Base-by-base conservation (phyloP, 345 rosid genomes). In the Aegle marmelos region DNA sequence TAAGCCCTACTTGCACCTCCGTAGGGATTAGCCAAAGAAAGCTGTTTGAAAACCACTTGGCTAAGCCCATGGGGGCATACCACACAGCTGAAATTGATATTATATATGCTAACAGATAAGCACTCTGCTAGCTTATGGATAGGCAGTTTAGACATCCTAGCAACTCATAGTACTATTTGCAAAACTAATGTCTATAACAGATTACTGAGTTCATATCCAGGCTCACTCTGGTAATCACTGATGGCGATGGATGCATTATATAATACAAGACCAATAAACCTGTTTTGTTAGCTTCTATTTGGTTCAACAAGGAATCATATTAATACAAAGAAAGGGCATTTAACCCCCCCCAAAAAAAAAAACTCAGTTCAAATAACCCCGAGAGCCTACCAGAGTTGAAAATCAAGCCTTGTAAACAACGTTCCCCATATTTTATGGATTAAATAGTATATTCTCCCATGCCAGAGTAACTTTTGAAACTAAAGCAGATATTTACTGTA, bases 401-500 rank as follows among this genome's bases (percentile, higher is more conserved):
- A 74, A 65, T 34, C 62, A 50, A 67, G 13, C 65, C 64, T 31
- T 72, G 4, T 17, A 24, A 17, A 66, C 34, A 45, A 48, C 31
- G 25, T 36, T 48, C 69, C 27, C 25, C 6, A 21, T 31, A 4
- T 21, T 13, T 57, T 11, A 58, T 24, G 66, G 41, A 71, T 24
- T 4, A 25, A 57, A 57, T 79, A 73, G 27, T 28, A 58, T 61
- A 25, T 24, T 75, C 75, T 58, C 7, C 48, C 76, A 36, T 77
- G 37, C 73, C 36, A 6, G 6, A 54, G 16, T 61, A 61, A 60
- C 62, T 64, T 63, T 4, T 28, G 41, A 78, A 74, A 74, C 73
- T 60, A 59, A 74, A 57, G 71, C 63, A 41, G 30, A 65, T 7
- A 50, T 34, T 62, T 75, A 17, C 48, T 33, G 79, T 30, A 72